Percentiles rank a stretch among this genome's conserved stretches.
phyloP scores from a whole-genome alignment of 768 basidiomycete genomes.

The Suillus spraguei region DNA sequence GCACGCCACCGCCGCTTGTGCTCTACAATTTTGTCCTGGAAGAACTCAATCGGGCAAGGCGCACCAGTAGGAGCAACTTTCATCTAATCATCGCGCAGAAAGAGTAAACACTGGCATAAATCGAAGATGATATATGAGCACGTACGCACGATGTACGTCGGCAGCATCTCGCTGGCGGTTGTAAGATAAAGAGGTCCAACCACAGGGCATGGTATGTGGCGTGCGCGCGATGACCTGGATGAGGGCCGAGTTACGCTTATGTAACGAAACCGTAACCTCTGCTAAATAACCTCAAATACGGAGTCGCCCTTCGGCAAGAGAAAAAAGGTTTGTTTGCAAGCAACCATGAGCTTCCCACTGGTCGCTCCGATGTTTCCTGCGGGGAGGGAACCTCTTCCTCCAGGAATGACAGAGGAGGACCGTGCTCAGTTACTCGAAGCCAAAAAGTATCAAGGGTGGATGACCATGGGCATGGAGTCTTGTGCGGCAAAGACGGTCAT shows the following conservation, averaged over 20 bases:
- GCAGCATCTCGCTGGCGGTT: conserved; percentile 41
- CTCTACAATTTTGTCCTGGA: too few species aligned
- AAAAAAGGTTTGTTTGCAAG: conserved; percentile 3
- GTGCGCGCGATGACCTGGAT: conserved; percentile 44
- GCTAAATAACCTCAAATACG: conserved; percentile 25
- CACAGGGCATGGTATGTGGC: conserved; percentile 42
- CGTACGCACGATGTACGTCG: too few species aligned
- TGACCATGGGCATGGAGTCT: conserved; percentile 76
- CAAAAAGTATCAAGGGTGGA: conserved; percentile 78
- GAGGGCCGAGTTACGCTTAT: conserved; percentile 18
- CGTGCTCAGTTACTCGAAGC: conserved; percentile 62
- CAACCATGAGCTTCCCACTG: conserved; percentile 33
- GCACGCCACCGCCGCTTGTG: too few species aligned
- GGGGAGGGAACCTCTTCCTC: conserved; percentile 88
- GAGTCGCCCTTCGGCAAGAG: conserved; percentile 1
- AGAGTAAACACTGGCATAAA: too few species aligned
- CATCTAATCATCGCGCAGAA: too few species aligned
- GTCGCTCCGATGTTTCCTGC: conserved; percentile 78
- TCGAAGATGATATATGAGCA: too few species aligned
- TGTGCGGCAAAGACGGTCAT: conserved; percentile 83
- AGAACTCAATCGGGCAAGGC: too few species aligned
- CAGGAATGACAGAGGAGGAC: conserved; percentile 83
- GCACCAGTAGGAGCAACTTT: too few species aligned
- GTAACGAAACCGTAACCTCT: background rate
- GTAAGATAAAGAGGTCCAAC: conserved; percentile 40